A percentile compares a stretch with the other conserved stretches of the same genome.
Conservation (phyloP, 2,329 filamentous ascomycete genomes). For the Arachnopeziza araneosa region DNA sequence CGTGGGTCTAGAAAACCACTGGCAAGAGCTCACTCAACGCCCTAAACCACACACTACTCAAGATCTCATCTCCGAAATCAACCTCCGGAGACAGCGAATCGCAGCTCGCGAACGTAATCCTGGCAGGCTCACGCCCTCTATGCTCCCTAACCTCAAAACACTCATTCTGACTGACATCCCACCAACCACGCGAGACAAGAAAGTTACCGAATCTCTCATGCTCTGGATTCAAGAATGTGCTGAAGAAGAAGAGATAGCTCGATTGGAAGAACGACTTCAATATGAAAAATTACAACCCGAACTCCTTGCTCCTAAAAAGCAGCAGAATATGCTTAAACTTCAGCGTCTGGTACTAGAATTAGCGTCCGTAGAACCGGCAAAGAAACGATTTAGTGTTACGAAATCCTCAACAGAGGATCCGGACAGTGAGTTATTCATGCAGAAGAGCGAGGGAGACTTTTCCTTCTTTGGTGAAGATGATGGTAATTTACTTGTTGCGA, state of each 20-base stretch:
- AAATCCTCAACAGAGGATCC: slow-evolving; percentile 21
- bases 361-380: neutral
- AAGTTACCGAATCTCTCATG: slow-evolving; percentile 8
- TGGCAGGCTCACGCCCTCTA: slow-evolving; percentile 14
- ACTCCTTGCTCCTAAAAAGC: neutral
- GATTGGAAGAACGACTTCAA: slow-evolving; percentile 4
- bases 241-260: slow-evolving; percentile 18
- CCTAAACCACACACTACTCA: slow-evolving; percentile 3
- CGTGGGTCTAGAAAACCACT: slow-evolving; percentile 1
- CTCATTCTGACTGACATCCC: slow-evolving; percentile 16
- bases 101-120: slow-evolving; percentile 14
- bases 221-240: slow-evolving; percentile 19
- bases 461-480: slow-evolving; percentile 21
- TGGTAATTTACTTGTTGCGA: slow-evolving; percentile 12
- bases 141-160: slow-evolving; percentile 16
- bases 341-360: slow-evolving; percentile 16
- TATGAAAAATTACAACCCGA: neutral
- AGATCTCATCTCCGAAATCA: slow-evolving; percentile 10
- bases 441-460: slow-evolving; percentile 13
- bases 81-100: slow-evolving; percentile 9
- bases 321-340: slow-evolving; percentile 3
- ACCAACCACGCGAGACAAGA: slow-evolving; percentile 6
- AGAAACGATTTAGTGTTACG: slow-evolving; percentile 7
- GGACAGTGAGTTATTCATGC: slow-evolving; percentile 17
- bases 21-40: slow-evolving; percentile 1